phyloP scores from a whole-genome alignment of 1,284 basidiomycete genomes.

The Inonotus obliquus region DNA sequence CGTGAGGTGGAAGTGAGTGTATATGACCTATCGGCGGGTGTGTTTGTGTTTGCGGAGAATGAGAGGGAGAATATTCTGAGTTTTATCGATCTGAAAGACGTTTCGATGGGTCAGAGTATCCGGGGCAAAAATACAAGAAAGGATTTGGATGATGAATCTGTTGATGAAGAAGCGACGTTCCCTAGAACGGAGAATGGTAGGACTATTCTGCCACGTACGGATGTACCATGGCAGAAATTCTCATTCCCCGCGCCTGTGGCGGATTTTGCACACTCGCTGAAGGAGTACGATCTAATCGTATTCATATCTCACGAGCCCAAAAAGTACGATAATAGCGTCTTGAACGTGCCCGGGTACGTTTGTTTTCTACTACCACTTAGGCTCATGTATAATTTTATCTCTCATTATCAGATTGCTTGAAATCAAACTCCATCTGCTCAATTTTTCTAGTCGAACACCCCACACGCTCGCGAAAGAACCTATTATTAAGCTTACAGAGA shows the following conservation, averaged over 20 bases:
- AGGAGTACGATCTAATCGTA: constrained; percentile 12
- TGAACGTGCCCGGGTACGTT: neutral
- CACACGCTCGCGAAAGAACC: constrained; percentile 8
- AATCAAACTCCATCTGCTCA: neutral
- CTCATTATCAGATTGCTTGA: neutral
- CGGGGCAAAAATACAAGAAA: neutral
- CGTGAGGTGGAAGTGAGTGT: neutral
- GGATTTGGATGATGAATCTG: neutral
- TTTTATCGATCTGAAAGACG: constrained; percentile 4
- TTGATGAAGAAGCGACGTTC: neutral
- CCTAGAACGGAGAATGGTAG: no score
- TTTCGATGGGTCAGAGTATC: neutral
- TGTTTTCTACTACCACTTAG: neutral
- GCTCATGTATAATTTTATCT: neutral
- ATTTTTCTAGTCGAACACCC: constrained; percentile 1
- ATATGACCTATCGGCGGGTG: neutral
- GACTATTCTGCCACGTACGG: neutral
- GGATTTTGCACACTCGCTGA: constrained; percentile 10
- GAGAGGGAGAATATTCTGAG: neutral
- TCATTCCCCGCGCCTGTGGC: neutral
- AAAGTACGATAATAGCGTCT: neutral
- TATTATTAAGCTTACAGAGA: neutral
- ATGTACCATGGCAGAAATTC: constrained; percentile 4
- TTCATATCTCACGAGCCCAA: neutral
- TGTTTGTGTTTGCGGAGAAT: neutral